Base-by-base conservation (phyloP, 192 early-diverging fungal species). In the Rhizophagus clarus region DNA sequence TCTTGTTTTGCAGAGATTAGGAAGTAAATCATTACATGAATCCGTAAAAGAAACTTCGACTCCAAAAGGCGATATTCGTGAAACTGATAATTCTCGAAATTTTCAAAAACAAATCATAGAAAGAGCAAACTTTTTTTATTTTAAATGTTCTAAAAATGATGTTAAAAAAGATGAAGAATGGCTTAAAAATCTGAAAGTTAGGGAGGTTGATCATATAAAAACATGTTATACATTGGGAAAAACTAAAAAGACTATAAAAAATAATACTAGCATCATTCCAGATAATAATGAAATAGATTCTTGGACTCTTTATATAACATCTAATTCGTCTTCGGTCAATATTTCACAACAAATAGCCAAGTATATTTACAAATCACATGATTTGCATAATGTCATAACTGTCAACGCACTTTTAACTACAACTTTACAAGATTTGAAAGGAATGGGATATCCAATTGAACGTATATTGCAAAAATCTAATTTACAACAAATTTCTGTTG, bases 101-200 rank as follows among this genome's bases (percentile, higher is more conserved):
- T 83, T 45, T 86, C 92, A 73, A 79, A 87, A 56, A 67, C 91
- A 29, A 93, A 97, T 40, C 82, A 85, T n/a, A n/a, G 89, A 94
- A 79, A 91, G 96, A 3, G 93, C 95, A 28, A 90, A 91, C 1
- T 85, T 97, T 5, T 88, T 97, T 28, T 75, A 95, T 14, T 91
- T n/a, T n/a, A n/a, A n/a, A 94, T 82, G 92, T 28, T 86, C 84
- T 71, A 80, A 77, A 45, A 90, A 74, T 71, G 84, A 87, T 61
- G 88, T 87, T 77, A 82, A 78, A 7, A 86, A 74, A 73, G 85
- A 85, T 75, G 85, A 91, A 8, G 85, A 89, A 60, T 89, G 88
- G 83, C 42, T 93, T 47, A 87, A 89, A 15, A 88, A 87, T 24
- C 76, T 97, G 15, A 86, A 90, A 74, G 95, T 96, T 26, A 56